Base-by-base conservation (phyloP, 306 rosid genomes). In the Cucurbita moschata region DNA sequence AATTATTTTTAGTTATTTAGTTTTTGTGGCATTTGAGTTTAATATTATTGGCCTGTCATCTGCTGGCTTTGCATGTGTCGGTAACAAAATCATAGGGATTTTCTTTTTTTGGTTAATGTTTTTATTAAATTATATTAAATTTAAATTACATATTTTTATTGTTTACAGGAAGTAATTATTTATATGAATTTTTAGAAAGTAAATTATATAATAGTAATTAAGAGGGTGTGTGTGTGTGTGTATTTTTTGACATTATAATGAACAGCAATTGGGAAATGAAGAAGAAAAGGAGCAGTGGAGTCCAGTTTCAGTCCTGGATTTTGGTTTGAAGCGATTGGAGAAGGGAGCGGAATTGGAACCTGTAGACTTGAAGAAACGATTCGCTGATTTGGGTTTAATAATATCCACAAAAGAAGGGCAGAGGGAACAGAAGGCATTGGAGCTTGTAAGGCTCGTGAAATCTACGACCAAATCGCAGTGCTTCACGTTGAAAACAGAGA, bases 231-330 rank as follows among this genome's bases (percentile, higher is more conserved):
- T 61, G 37, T 7, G 16, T 26, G 26, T 26, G 1, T 21, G 21
- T 19, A 23, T 23, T 63, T 8, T n/a, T n/a, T 14, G 6, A 4
- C 8, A 61, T 38, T 7, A 7, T 2, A 9, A 26, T 26, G 1
- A 26, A 35, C 86, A 94, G 98, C 87, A 84, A 42, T 89, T 88
- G 92, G 8, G 67, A 38, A 86, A 76, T 15, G 90, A 85, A 62
- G 86, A 80, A 52, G 87, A 80, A 74, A 90, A 94, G 72, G 91
- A 87, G 67, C 99, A 91, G 54, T 82, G 84, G 16, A 94, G 99
- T 79, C 99, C 99, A 11, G 85, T 87, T 13, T 94, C 99, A 0
- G 84, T 87, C 62, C 82, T 90, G 71, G 90, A 89, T 57, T 83
- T 90, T 65, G 92, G 92, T 10, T 89, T 90, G 63, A 64, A 77